Conservation (phyloP, 2,329 filamentous ascomycete genomes). For the Ceratocystis lukuohia region DNA sequence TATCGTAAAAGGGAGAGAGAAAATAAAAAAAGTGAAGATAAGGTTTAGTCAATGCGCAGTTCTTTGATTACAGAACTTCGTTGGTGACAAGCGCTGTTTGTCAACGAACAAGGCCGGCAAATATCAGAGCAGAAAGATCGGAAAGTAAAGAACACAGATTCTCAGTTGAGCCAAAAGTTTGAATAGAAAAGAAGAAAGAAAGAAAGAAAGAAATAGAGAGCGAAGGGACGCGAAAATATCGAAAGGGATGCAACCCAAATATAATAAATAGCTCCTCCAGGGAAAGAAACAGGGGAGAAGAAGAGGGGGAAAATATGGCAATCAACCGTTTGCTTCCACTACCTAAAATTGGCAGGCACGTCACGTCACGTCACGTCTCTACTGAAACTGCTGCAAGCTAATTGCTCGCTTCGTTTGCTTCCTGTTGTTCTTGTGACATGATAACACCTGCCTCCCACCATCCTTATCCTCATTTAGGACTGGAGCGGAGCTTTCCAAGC, state of each 20-base stretch:
- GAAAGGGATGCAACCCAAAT: constrained; percentile 2
- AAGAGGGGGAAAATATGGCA: neutral
- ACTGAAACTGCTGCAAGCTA: neutral
- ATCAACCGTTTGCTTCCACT: neutral
- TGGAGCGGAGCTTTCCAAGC: neutral
- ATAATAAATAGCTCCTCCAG: neutral
- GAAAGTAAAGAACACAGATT: neutral
- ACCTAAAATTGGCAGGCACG: neutral
- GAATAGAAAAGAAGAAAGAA: neutral
- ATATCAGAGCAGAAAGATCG: neutral
- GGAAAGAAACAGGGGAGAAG: neutral
- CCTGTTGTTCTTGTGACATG: neutral
- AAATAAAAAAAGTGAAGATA: neutral
- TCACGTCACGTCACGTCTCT: neutral
- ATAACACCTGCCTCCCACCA: neutral
- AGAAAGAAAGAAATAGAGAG: neutral
- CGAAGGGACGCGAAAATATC: neutral
- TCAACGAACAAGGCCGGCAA: neutral
- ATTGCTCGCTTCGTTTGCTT: neutral
- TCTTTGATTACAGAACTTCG: neutral
- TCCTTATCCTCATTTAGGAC: neutral
- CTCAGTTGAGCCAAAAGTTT: neutral
- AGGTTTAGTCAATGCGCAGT: neutral
- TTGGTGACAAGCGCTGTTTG: neutral
- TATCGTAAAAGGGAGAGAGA: neutral